These are phyloP conservation scores for Phaffia tasmanica DNA, from an alignment of 768 basidiomycete genomes.

Conservation along the genomic window DNA sequence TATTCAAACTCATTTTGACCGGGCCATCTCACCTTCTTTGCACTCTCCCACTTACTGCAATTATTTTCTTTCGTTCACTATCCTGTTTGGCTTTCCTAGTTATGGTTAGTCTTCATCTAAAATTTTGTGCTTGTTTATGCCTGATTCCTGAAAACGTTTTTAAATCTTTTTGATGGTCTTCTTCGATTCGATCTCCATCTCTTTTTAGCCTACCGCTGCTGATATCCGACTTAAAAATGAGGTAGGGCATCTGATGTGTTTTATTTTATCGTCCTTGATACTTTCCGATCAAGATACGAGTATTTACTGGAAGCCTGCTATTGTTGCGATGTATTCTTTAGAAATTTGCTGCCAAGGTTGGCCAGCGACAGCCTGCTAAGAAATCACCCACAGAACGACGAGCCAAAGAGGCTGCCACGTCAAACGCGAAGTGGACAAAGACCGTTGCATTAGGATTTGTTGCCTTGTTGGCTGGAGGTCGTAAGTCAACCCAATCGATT, in stretches of 20 bases:
- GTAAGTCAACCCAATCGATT: slow-evolving; percentile 4
- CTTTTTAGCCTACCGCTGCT: slow-evolving; percentile 2
- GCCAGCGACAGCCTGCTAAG: slow-evolving; percentile 13
- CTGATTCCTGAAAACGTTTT: not conserved
- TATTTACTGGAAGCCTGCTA: too few species aligned
- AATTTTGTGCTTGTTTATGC: not conserved
- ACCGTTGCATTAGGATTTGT: slow-evolving; percentile 12
- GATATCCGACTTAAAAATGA: slow-evolving; percentile 11
- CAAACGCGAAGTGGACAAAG: slow-evolving; percentile 1
- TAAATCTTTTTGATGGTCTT: not conserved
- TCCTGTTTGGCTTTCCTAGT: too few species aligned
- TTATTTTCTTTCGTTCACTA: too few species aligned
- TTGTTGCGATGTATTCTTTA: not conserved
- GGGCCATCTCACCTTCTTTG: too few species aligned
- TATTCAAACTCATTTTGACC: too few species aligned
- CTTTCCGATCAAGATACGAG: too few species aligned
- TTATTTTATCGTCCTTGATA: not conserved
- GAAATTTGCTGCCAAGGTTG: too few species aligned
- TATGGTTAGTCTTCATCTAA: not conserved
- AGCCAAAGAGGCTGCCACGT: not conserved
- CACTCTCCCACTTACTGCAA: too few species aligned
- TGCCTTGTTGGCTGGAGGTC: slow-evolving; percentile 12
- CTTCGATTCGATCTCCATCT: too few species aligned
- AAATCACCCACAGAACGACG: not conserved
- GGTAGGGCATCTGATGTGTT: not conserved